Percentiles rank a stretch among this genome's conserved stretches.
Evolutionary conservation across 495 filamentous ascomycete genomes (phyloP).

Genomic region (Neurospora intermedia): DNA sequence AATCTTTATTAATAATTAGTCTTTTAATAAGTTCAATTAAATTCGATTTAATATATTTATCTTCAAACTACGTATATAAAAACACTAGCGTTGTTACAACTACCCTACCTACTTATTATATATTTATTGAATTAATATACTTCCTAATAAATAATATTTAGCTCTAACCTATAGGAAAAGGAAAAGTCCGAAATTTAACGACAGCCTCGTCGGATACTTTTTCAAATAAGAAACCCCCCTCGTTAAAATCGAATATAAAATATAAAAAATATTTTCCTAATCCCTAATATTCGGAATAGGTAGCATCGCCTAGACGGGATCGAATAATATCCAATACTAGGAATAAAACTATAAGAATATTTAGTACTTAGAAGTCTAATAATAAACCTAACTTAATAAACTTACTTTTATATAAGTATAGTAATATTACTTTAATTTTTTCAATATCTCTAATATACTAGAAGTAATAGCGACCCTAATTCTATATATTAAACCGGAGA

Average conservation of each 20-base stretch:
- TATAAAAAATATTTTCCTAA: neutral
- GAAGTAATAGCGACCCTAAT: neutral
- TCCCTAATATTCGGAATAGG: neutral
- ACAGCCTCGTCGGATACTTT: neutral
- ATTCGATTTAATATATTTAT: neutral
- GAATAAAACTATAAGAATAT: neutral
- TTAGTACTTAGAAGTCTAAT: neutral
- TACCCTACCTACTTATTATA: neutral
- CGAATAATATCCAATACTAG: neutral
- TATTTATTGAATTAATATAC: neutral
- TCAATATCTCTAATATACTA: neutral
- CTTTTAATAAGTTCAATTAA: neutral
- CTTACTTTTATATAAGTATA: neutral
- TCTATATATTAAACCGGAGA: neutral
- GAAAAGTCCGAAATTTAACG: neutral
- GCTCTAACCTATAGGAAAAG: neutral
- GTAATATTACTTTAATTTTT: neutral
- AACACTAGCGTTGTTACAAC: neutral
- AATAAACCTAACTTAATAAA: neutral
- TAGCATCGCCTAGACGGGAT: neutral
- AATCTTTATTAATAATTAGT: neutral
- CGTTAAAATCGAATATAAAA: neutral
- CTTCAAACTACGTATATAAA: neutral
- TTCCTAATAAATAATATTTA: neutral
- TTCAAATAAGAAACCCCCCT: neutral